Evolutionary conservation across 2,329 filamentous ascomycete species (phyloP).

Genomic region (Cordyceps cateniannulata): DNA sequence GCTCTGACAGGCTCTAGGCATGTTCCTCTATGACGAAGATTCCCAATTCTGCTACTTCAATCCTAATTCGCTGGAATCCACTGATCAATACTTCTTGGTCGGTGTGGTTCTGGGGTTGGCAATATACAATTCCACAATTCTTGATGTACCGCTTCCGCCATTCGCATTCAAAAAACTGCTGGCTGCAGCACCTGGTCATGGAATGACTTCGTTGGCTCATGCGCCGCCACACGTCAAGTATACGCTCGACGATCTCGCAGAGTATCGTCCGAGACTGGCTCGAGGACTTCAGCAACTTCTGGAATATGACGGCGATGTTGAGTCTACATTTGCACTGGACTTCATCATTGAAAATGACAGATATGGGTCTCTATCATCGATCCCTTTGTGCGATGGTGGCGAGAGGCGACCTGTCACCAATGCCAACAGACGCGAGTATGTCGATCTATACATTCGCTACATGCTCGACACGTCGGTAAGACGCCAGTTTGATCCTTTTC

Average conservation of each 20-base stretch:
- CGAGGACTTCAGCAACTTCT: slow-evolving; percentile 69
- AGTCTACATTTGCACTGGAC: slow-evolving; percentile 71
- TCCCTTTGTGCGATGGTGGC: slow-evolving; percentile 69
- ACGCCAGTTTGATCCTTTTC: slow-evolving; percentile 88
- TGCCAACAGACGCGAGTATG: slow-evolving; percentile 75
- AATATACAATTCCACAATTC: slow-evolving; percentile 90
- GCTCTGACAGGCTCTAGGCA: slow-evolving; percentile 44
- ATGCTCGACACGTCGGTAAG: slow-evolving; percentile 70
- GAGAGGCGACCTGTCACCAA: slow-evolving; percentile 75
- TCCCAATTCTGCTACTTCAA: slow-evolving; percentile 93
- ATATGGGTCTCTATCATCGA: slow-evolving; percentile 60
- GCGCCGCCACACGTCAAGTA: slow-evolving; percentile 61
- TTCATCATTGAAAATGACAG: slow-evolving; percentile 73
- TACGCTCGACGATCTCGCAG: slow-evolving; percentile 73
- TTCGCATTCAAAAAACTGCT: slow-evolving; percentile 87
- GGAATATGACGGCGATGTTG: slow-evolving; percentile 78
- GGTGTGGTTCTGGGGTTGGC: slow-evolving; percentile 82
- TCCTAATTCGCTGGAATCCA: slow-evolving; percentile 80
- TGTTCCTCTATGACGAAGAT: slow-evolving; percentile 89
- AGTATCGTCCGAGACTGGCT: slow-evolving; percentile 72
- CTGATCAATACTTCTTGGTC: slow-evolving; percentile 86
- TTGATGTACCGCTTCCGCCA: slow-evolving; percentile 80
- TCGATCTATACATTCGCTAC: slow-evolving; percentile 76
- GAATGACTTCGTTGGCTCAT: slow-evolving; percentile 47
- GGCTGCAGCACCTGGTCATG: slow-evolving; percentile 62